A percentile compares a stretch with the other conserved stretches of the same genome.
Conservation (phyloP, 192 early-diverging fungal species). For the Coemansia sp. region DNA sequence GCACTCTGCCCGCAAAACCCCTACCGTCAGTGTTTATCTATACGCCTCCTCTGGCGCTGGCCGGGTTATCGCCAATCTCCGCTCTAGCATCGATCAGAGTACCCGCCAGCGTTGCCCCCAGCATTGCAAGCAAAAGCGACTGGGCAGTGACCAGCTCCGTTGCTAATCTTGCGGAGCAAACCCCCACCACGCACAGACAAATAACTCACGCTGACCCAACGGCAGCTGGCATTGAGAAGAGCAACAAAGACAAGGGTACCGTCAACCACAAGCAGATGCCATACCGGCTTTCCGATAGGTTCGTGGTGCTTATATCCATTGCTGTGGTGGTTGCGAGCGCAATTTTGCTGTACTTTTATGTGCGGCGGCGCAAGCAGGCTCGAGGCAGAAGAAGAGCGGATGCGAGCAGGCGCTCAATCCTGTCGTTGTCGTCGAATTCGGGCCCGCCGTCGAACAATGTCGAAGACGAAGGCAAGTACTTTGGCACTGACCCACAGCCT, state of each 20-base stretch:
- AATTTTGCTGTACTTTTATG: conserved; percentile 37
- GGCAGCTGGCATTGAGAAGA: background rate
- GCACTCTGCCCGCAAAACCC: too few relatives aligned
- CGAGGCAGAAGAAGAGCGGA: background rate
- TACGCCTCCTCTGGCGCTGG: background rate
- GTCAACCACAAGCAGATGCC: background rate
- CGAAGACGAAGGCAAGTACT: conserved; percentile 9
- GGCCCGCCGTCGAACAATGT: background rate
- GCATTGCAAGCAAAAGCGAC: background rate
- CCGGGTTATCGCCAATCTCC: background rate
- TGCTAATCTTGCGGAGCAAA: background rate
- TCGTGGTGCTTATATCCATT: conserved; percentile 38
- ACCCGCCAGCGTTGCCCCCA: background rate
- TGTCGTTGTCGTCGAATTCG: conserved; percentile 11
- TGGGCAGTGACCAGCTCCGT: background rate
- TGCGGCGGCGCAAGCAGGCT: conserved; percentile 18
- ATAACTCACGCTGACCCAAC: background rate
- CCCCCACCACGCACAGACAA: background rate
- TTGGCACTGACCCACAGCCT: background rate
- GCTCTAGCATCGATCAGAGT: background rate
- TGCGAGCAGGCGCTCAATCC: background rate
- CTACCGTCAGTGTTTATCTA: conserved; percentile 3
- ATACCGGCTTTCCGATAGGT: conserved; percentile 32
- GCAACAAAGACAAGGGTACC: background rate
- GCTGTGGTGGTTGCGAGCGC: conserved; percentile 24